These are phyloP conservation scores for Elsinoe fawcettii DNA, from an alignment of 2,329 filamentous ascomycete species.

Conservation along the genomic window DNA sequence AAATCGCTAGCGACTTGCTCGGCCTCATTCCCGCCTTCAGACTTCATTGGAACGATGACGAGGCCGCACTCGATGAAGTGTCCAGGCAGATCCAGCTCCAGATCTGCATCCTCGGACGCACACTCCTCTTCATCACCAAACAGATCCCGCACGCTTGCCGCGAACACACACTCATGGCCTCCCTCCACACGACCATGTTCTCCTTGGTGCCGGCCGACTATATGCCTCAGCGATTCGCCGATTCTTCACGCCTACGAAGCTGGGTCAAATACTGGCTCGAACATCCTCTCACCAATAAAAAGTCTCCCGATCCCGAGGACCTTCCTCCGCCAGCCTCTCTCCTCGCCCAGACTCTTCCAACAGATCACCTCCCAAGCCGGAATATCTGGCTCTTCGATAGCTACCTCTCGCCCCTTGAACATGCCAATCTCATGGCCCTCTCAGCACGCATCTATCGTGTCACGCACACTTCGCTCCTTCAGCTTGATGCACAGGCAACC, in stretches of 20 bases:
- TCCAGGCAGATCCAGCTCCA: constrained; percentile 13
- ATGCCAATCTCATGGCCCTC: constrained; percentile 13
- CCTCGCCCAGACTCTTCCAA: constrained; percentile 11
- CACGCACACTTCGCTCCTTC: constrained; percentile 12
- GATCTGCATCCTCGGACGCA: constrained; percentile 13
- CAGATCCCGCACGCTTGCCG: constrained; percentile 12
- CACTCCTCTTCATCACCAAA: constrained; percentile 13
- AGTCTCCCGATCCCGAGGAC: constrained; percentile 12
- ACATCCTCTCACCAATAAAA: constrained; percentile 10
- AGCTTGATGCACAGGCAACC: constrained; percentile 11
- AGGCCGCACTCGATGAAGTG: constrained; percentile 10
- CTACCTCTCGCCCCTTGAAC: constrained; percentile 13
- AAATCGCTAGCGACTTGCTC: constrained; percentile 8
- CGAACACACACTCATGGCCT: constrained; percentile 14
- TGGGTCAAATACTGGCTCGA: constrained; percentile 15
- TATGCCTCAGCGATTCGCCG: constrained; percentile 11
- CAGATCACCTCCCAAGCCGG: constrained; percentile 13
- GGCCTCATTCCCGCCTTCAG: constrained; percentile 9
- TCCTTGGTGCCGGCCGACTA: constrained; percentile 11
- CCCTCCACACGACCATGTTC: constrained; percentile 13
- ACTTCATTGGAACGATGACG: constrained; percentile 14
- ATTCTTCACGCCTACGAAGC: neutral
- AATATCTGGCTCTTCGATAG: constrained; percentile 15
- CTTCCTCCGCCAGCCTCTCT: constrained; percentile 8
- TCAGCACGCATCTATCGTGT: constrained; percentile 11